These are phyloP conservation scores for Eucalyptus erythrocorys DNA, from an alignment of 345 rosid genomes.

Conservation along the genomic window DNA sequence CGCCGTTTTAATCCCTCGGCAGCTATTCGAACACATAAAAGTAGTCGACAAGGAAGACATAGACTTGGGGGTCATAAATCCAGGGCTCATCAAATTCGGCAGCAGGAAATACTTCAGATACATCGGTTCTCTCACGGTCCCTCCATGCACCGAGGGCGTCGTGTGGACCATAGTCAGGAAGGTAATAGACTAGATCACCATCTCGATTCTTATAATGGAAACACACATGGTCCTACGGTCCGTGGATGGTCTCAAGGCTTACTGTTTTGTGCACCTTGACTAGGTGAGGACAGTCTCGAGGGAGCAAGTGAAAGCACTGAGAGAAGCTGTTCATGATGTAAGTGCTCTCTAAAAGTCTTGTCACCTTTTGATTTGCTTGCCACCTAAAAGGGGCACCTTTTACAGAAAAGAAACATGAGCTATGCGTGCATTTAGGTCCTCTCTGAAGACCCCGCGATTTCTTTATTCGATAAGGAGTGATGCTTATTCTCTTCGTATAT, in stretches of 20 bases:
- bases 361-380: background rate
- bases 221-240: background rate
- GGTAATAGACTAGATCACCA: slow-evolving; percentile 4
- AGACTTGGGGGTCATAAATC: slow-evolving; percentile 31
- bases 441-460: background rate
- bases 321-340: slow-evolving; percentile 37
- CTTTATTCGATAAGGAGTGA: background rate
- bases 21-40: slow-evolving; percentile 33
- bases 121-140: slow-evolving; percentile 54
- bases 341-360: background rate
- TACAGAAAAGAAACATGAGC: background rate
- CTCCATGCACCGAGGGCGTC: slow-evolving; percentile 75
- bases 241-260: background rate
- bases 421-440: background rate
- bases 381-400: background rate
- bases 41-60: background rate
- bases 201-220: background rate
- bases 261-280: background rate
- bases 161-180: slow-evolving; percentile 47
- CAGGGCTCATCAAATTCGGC: slow-evolving; percentile 30
- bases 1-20: background rate
- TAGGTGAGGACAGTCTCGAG: slow-evolving; percentile 58
- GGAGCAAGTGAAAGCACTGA: slow-evolving; percentile 42
- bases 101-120: slow-evolving; percentile 54
- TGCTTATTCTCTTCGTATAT: background rate